Percentiles rank a stretch among this genome's conserved stretches.
These are phyloP conservation scores for Pythium myriotylum DNA, from an alignment of 352 stramenopile genomes.

Conservation along the genomic window DNA sequence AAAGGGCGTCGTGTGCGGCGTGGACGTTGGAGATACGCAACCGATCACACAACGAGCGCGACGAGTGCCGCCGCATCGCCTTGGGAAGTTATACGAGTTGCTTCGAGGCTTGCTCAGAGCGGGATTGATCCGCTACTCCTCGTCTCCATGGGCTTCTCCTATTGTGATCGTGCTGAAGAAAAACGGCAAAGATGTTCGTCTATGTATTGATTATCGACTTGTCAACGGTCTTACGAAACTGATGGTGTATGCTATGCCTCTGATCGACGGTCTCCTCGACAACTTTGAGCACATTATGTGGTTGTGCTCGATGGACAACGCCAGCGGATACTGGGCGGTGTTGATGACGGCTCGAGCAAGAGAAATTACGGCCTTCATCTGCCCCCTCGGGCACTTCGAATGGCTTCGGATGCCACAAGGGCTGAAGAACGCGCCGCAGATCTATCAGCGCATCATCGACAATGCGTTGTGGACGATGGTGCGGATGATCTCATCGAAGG, in stretches of 20 bases:
- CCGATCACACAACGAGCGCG: conserved; percentile 30
- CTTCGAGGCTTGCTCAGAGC: conserved; percentile 24
- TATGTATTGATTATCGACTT: conserved; percentile 21
- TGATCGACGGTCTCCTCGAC: conserved; percentile 7
- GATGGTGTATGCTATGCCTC: no score
- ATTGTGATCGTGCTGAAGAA: conserved; percentile 27
- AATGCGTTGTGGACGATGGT: conserved; percentile 16
- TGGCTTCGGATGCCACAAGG: conserved; percentile 26
- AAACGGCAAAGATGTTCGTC: conserved; percentile 18
- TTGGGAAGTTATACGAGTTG: conserved; percentile 25
- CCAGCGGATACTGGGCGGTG: conserved; percentile 19
- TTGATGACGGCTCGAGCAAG: background rate
- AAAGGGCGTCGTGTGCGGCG: conserved; percentile 25
- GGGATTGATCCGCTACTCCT: conserved; percentile 18
- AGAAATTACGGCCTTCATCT: conserved; percentile 24
- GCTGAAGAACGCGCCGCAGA: conserved; percentile 27
- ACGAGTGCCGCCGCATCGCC: conserved; percentile 15
- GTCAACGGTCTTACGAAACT: conserved; percentile 24
- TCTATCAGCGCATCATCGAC: conserved; percentile 27
- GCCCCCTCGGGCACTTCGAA: conserved; percentile 25
- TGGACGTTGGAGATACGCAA: conserved; percentile 23
- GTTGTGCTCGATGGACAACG: background rate
- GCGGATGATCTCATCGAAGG: background rate
- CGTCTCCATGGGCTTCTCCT: conserved; percentile 15
- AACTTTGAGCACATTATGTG: background rate